Base-by-base conservation (phyloP, 441 rosid species). In the Pelargonium myrrhifolium region DNA sequence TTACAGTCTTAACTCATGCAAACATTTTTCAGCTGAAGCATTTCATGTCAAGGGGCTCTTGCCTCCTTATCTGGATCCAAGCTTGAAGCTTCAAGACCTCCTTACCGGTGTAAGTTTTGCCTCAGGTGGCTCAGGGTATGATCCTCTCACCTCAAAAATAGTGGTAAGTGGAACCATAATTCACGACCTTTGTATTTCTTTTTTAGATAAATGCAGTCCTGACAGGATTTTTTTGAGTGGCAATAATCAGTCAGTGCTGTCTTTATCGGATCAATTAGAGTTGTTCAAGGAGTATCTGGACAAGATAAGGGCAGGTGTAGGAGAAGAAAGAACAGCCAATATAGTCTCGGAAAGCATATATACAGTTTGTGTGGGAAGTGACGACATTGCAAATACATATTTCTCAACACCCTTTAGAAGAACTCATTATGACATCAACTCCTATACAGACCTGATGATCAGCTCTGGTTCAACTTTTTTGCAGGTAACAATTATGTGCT, bases 361-460 rank as follows among this genome's bases (percentile, higher is more conserved):
- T 66, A 0, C 81, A 0, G 15, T 85, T 1, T 75, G 73, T 58
- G 26, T 69, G 0, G 93, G 93, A 35, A 83, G 78, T 40, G 72
- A 87, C 37, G 90, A 85, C 62, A 74, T 79, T 71, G 71, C 78
- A 37, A 71, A 81, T 49, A 79, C 86, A 22, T 84, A 83, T 59
- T 81, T 74, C 35, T 0, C 5, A 1, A 58, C 67, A 12, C 77
- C 76, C 2, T 11, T 74, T 10, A 75, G 83, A 61, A 69, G 64
- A 9, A 0, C 2, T 6, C 68, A 68, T 12, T 79, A 81, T 12
- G 78, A 84, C 43, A 47, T 83, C 18, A 39, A 78, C 65, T 73
- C 85, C 3, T 86, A 83, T 20, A 62, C 85, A 2, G 88, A 84
- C 62, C 72, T 86, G 56, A 40, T 74, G 20, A 67, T 66, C 56